A percentile compares a stretch with the other conserved stretches of the same genome.
Conservation (phyloP, 2,329 filamentous ascomycete genomes). For the Zelopaecilomyces penicillatus region DNA sequence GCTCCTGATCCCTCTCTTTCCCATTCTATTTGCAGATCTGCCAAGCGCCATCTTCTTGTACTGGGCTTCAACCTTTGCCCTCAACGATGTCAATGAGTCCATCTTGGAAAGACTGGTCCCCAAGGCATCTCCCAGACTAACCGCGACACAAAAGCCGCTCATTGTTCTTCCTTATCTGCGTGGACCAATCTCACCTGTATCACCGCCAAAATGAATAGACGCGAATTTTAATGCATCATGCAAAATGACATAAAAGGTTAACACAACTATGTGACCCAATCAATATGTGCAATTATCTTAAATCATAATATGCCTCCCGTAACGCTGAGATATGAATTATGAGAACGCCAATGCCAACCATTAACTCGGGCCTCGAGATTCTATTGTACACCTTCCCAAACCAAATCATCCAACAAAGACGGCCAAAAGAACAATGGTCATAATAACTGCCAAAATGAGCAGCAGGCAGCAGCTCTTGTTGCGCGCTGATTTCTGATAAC, state of each 20-base stretch:
- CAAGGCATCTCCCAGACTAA: constrained; percentile 11
- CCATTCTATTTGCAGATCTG: constrained; percentile 25
- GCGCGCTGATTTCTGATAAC: constrained; percentile 91
- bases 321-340: neutral
- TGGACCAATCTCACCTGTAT: constrained; percentile 4
- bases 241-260: no score
- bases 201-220: constrained; percentile 9
- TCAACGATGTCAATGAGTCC: constrained; percentile 25
- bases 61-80: constrained; percentile 28
- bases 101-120: constrained; percentile 19
- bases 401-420: constrained; percentile 55
- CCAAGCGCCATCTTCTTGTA: constrained; percentile 34
- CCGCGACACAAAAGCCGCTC: constrained; percentile 5
- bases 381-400: no score
- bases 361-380: no score
- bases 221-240: neutral
- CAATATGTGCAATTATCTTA: no score
- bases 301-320: no score
- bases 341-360: neutral
- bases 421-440: constrained; percentile 83
- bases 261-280: no score
- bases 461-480: constrained; percentile 92
- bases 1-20: constrained; percentile 26
- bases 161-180: constrained; percentile 16
- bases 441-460: constrained; percentile 77